Evolutionary conservation across 75 land plant genomes (phyloP).

Genomic region (Larix kaempferi): DNA sequence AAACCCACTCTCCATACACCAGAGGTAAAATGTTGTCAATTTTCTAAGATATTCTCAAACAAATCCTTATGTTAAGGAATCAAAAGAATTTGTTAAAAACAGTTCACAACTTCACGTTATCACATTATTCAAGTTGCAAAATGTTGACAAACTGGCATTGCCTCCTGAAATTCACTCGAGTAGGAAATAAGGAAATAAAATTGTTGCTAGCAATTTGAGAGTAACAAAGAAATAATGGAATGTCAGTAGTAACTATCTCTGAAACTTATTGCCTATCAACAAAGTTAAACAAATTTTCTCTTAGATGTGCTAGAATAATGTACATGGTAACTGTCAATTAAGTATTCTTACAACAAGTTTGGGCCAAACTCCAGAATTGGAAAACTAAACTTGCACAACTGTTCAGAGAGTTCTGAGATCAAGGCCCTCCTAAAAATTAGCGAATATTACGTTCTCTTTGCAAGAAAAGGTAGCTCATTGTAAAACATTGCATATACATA

Average conservation of each 20-base stretch:
- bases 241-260: not conserved
- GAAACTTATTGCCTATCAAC: not conserved
- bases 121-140: not conserved
- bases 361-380: not conserved
- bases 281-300: not conserved
- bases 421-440: no score
- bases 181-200: not conserved
- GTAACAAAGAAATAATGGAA: not conserved
- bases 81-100: not conserved
- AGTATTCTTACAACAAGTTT: not conserved
- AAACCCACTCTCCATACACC: not conserved
- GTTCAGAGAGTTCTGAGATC: no score
- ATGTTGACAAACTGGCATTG: not conserved
- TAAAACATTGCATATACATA: not conserved
- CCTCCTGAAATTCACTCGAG: no score
- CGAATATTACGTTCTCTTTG: no score
- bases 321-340: not conserved
- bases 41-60: not conserved
- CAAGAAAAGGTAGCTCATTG: not conserved
- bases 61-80: not conserved
- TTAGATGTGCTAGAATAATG: not conserved
- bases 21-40: not conserved
- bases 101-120: not conserved
- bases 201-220: not conserved
- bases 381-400: not conserved